These are phyloP conservation scores for Allodekkera sacchari DNA, from an alignment of 805 yeast genomes.

Conservation along the genomic window DNA sequence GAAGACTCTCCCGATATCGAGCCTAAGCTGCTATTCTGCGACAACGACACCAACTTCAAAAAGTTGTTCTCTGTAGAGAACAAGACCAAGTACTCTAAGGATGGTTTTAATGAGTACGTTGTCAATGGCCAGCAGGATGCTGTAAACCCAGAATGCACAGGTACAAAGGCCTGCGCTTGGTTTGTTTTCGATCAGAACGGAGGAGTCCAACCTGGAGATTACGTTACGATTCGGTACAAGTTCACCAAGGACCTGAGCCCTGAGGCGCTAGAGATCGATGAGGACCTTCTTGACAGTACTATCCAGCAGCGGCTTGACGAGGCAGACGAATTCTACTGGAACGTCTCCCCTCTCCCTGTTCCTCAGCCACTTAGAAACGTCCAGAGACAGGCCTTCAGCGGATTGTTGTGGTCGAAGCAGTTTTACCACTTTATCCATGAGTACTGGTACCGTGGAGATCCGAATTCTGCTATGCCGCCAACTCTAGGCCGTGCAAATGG, in stretches of 20 bases:
- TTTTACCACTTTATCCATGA: conserved; percentile 79
- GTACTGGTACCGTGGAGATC: conserved; percentile 86
- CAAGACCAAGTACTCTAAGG: conserved; percentile 59
- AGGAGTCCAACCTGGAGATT: conserved; percentile 80
- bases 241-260: conserved; percentile 29
- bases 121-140: conserved; percentile 51
- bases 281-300: conserved; percentile 60
- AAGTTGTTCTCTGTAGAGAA: conserved; percentile 60
- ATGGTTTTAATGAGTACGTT: conserved; percentile 83
- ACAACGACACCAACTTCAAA: conserved; percentile 75
- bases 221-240: conserved; percentile 76
- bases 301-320: conserved; percentile 71
- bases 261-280: conserved; percentile 45
- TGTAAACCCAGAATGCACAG: conserved; percentile 60
- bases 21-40: conserved; percentile 75
- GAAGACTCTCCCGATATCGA: conserved; percentile 57
- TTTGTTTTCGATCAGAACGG: conserved; percentile 68
- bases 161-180: conserved; percentile 85
- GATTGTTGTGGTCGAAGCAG: conserved; percentile 89
- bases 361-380: conserved; percentile 71
- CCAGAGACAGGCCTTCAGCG: conserved; percentile 92
- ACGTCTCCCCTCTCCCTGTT: conserved; percentile 76
- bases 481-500: conserved; percentile 75
- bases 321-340: conserved; percentile 90
- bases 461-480: conserved; percentile 65